Conservation (phyloP, 768 basidiomycete genomes). For the Pleurotus ostreatus region DNA sequence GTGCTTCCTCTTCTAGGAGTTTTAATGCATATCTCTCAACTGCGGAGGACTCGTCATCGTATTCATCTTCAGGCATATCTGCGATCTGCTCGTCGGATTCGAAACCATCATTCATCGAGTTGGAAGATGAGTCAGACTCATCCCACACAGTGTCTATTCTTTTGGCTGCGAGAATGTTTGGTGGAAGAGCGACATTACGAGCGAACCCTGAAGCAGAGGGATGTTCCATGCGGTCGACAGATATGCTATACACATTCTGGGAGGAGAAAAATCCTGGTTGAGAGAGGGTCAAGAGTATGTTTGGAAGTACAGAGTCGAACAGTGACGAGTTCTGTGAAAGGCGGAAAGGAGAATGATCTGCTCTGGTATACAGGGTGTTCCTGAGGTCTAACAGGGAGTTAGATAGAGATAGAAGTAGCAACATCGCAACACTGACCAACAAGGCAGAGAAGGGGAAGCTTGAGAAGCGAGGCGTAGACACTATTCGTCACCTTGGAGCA, state of each 20-base stretch:
- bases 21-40: too few relatives aligned
- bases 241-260: constrained; percentile 13
- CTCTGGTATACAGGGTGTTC: not conserved
- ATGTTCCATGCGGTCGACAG: too few relatives aligned
- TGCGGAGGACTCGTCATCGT: too few relatives aligned
- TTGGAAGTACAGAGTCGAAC: not conserved
- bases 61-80: too few relatives aligned
- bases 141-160: too few relatives aligned
- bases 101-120: too few relatives aligned
- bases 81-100: too few relatives aligned
- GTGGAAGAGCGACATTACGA: too few relatives aligned
- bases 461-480: constrained; percentile 34
- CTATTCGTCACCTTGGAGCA: constrained; percentile 46
- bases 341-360: not conserved
- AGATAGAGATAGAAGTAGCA: not conserved
- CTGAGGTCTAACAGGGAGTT: constrained; percentile 1
- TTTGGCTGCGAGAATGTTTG: too few relatives aligned
- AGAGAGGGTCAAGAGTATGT: not conserved
- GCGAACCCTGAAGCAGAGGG: too few relatives aligned
- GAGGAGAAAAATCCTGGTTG: not conserved
- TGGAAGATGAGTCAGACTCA: too few relatives aligned
- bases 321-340: not conserved
- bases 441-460: constrained; percentile 56
- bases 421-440: constrained; percentile 42
- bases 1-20: constrained; percentile 11